Percentiles rank a stretch among this genome's conserved stretches.
Evolutionary conservation across 2,329 filamentous ascomycete species (phyloP).

Genomic region (Paraphaeosphaeria minitans): DNA sequence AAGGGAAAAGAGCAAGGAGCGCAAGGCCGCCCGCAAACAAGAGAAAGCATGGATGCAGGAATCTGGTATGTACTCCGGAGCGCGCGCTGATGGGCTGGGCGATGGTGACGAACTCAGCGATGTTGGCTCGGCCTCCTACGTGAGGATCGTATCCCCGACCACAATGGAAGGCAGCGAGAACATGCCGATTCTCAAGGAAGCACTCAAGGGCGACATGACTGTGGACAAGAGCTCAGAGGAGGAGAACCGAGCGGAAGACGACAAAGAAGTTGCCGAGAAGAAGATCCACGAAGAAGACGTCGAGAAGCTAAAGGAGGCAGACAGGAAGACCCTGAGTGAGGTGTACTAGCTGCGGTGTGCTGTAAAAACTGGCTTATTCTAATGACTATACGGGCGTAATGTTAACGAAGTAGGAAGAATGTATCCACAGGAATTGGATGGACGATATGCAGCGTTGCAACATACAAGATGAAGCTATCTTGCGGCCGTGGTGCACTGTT

Average conservation of each 20-base stretch:
- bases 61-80: slow-evolving; percentile 54
- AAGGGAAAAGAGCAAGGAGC: slow-evolving; percentile 41
- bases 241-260: slow-evolving; percentile 26
- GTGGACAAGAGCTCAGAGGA: slow-evolving; percentile 36
- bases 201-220: slow-evolving; percentile 42
- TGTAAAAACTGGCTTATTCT: neutral
- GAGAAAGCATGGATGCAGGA: slow-evolving; percentile 52
- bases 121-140: slow-evolving; percentile 15
- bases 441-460: neutral
- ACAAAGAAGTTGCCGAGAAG: slow-evolving; percentile 21
- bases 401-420: neutral
- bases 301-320: slow-evolving; percentile 36
- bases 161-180: slow-evolving; percentile 15
- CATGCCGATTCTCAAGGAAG: slow-evolving; percentile 37
- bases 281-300: slow-evolving; percentile 31
- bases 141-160: slow-evolving; percentile 4
- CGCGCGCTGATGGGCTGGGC: slow-evolving; percentile 53
- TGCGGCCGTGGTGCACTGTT: too few relatives aligned
- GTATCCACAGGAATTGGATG: neutral
- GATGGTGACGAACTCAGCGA: slow-evolving; percentile 43
- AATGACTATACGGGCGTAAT: neutral
- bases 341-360: slow-evolving; percentile 32
- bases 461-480: too few relatives aligned
- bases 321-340: slow-evolving; percentile 38
- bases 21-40: slow-evolving; percentile 40